Percentiles rank a stretch among this genome's conserved stretches.
Conservation (phyloP, 2,329 filamentous ascomycete genomes). For the Pleurostoma richardsiae region DNA sequence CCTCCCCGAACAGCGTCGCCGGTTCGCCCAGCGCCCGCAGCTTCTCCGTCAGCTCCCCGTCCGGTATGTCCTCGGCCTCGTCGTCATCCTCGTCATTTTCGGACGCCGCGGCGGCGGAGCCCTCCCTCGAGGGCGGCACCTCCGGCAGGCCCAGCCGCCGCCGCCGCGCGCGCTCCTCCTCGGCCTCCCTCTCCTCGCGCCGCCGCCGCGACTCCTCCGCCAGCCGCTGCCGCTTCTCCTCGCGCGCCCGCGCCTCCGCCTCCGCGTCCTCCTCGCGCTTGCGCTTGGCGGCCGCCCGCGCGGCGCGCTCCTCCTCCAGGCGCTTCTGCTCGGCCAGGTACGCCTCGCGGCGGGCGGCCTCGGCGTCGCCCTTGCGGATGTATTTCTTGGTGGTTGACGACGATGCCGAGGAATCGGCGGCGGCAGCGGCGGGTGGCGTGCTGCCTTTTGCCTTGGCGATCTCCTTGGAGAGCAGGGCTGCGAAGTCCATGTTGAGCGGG, state of each 20-base stretch:
- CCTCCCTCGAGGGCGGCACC: constrained; percentile 34
- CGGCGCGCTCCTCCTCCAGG: constrained; percentile 65
- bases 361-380: constrained; percentile 77
- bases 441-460: constrained; percentile 72
- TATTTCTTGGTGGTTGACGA: constrained; percentile 59
- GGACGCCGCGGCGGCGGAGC: constrained; percentile 2
- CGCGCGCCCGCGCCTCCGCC: constrained; percentile 60
- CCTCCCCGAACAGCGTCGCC: constrained; percentile 74
- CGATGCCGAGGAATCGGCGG: constrained; percentile 10
- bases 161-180: constrained; percentile 67
- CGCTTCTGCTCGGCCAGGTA: constrained; percentile 79
- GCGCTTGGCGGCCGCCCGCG: constrained; percentile 71
- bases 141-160: constrained; percentile 79
- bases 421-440: constrained; percentile 16
- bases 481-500: constrained; percentile 76
- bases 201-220: constrained; percentile 72
- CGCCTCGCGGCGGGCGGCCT: constrained; percentile 72
- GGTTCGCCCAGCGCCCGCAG: constrained; percentile 72
- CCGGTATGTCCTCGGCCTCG: constrained; percentile 57
- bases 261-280: constrained; percentile 84
- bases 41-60: constrained; percentile 63
- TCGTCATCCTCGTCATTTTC: constrained; percentile 32
- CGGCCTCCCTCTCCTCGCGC: constrained; percentile 67
- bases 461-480: constrained; percentile 85
- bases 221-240: constrained; percentile 76